Base-by-base conservation (phyloP, 345 rosid genomes). In the Trapa incisa region DNA sequence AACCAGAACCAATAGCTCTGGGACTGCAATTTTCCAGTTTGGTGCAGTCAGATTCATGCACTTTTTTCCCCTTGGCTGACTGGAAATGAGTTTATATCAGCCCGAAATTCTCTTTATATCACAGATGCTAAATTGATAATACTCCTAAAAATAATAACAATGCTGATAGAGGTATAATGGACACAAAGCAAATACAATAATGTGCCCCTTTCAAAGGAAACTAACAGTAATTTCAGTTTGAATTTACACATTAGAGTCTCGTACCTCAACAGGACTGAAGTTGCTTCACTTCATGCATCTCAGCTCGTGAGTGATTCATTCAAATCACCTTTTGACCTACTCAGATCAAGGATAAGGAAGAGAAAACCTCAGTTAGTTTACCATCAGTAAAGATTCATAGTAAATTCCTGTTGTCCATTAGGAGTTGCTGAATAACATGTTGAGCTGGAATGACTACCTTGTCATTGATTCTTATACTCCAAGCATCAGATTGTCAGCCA, bases 381-480 rank as follows among this genome's bases (percentile, higher is more conserved):
- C 2, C 35, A 6, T 5, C 12, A 11, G 63, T n/a, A 32, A 32
- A 11, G 37, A 16, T 58, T 58, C 9, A 1, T 32, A 29, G 12
- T 16, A 54, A 54, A 15, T 58, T 32, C 63, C 2, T 2, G 37
- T 8, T 32, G 33, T 29, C 38, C 37, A 8, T 32, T 8, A 58
- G 35, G 35, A 3, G 33, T 58, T 2, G 33, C 43, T 2, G 56
- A 57, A 22, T 37, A 57, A 57, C 37, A 57, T 2, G 61, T 57
- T 29, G 36, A 54, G 9, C 36, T 1, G 11, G 37, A 32, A 35
- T 67, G 58, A 61, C 38, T 67, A 82, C 88, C 84, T 87, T 84
- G 47, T 86, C 87, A 47, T 75, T 78, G 37, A 82, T 74, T 82
- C 84, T 84, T 71, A 84, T 75, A 7, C 74, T 74, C 85, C 83